Evolutionary conservation across 2,329 filamentous ascomycete species (phyloP).

Genomic region (Exophiala sideris): DNA sequence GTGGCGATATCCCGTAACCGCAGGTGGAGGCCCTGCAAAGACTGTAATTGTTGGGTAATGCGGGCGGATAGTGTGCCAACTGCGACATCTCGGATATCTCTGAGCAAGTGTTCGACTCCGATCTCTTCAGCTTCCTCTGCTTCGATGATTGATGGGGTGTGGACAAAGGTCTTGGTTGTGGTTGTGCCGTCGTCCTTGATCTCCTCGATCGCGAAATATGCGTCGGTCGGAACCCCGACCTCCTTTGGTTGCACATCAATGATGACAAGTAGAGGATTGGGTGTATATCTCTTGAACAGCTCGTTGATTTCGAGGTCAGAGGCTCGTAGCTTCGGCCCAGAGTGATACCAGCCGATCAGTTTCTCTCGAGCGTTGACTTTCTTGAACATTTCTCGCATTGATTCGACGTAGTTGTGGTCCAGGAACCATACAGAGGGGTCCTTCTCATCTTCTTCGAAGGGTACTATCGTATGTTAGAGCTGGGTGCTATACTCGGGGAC

Average conservation of each 20-base stretch:
- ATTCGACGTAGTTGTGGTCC: slow-evolving; percentile 98
- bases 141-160: slow-evolving; percentile 97
- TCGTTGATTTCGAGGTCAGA: slow-evolving; percentile 99
- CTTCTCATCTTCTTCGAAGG: slow-evolving; percentile 98
- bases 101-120: slow-evolving; percentile 92
- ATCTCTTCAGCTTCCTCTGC: slow-evolving; percentile 99
- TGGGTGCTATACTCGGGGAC: too few relatives aligned
- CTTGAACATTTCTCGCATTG: slow-evolving; percentile 99
- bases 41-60: slow-evolving; percentile 96
- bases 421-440: slow-evolving; percentile 98
- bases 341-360: slow-evolving; percentile 99
- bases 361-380: slow-evolving; percentile 99
- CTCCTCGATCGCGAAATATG: slow-evolving; percentile 98
- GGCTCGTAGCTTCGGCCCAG: slow-evolving; percentile 90
- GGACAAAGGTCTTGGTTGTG: slow-evolving; percentile 94
- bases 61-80: slow-evolving; percentile 94
- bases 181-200: slow-evolving; percentile 99
- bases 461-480: slow-evolving; percentile 60
- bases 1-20: slow-evolving; percentile 91
- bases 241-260: slow-evolving; percentile 98
- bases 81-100: slow-evolving; percentile 96
- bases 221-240: slow-evolving; percentile 94
- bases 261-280: slow-evolving; percentile 93
- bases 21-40: slow-evolving; percentile 90
- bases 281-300: slow-evolving; percentile 98